Conservation (phyloP, 169 alveolate species). For the Cyclospora cayetanensis region DNA sequence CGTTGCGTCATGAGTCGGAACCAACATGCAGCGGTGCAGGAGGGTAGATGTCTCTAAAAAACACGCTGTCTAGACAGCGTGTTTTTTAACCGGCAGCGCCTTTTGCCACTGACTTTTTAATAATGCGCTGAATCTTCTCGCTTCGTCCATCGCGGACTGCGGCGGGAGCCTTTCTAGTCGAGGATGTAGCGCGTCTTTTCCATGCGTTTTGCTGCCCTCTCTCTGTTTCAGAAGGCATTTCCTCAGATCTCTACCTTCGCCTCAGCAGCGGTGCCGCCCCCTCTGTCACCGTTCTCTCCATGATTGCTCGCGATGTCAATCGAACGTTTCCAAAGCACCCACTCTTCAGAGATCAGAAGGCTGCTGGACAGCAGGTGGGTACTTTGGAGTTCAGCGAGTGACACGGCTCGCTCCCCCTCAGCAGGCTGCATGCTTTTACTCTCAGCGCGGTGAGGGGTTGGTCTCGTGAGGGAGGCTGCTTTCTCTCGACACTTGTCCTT, state of each 20-base stretch:
- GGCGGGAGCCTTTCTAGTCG: too few relatives aligned
- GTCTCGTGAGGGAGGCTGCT: too few relatives aligned
- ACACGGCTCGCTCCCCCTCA: neutral
- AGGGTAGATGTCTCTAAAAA: too few relatives aligned
- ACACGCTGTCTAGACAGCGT: too few relatives aligned
- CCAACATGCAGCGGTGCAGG: neutral
- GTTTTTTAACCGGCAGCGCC: too few relatives aligned
- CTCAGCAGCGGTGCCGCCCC: conserved; percentile 73
- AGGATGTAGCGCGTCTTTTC: conserved; percentile 68
- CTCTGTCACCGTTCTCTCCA: conserved; percentile 74
- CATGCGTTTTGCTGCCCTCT: neutral
- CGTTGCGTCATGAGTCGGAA: neutral
- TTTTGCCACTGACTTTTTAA: neutral
- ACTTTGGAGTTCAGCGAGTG: neutral
- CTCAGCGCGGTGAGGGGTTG: too few relatives aligned
- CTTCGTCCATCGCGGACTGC: too few relatives aligned
- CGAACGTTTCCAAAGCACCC: conserved; percentile 94
- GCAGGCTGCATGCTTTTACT: neutral
- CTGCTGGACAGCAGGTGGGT: conserved; percentile 87
- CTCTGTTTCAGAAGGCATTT: neutral
- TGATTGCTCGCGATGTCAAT: conserved; percentile 91
- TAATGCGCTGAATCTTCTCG: too few relatives aligned
- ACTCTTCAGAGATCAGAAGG: conserved; percentile 89
- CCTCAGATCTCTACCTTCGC: neutral
- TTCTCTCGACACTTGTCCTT: too few relatives aligned